Evolutionary conservation across 2,329 filamentous ascomycete species (phyloP).

Genomic region (Fusarium brevicatenulatum): DNA sequence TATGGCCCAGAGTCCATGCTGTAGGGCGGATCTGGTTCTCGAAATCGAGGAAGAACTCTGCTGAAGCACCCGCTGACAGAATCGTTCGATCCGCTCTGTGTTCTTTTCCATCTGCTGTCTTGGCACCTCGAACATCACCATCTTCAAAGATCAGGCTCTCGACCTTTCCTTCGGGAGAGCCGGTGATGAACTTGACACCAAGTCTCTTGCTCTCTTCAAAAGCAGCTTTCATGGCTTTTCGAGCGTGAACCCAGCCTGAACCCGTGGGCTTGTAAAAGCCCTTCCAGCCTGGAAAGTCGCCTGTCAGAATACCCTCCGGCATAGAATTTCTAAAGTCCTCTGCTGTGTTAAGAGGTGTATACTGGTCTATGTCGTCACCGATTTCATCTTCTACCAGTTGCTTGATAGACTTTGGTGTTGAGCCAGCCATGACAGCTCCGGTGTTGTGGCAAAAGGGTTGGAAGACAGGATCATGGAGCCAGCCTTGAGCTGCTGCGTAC

Average conservation of each 20-base stretch:
- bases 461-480: constrained; percentile 24
- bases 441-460: constrained; percentile 23
- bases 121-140: constrained; percentile 21
- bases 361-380: constrained; percentile 13
- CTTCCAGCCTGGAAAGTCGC: constrained; percentile 17
- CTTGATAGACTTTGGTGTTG: constrained; percentile 15
- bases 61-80: constrained; percentile 15
- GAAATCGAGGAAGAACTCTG: constrained; percentile 25
- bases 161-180: neutral
- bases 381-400: constrained; percentile 22
- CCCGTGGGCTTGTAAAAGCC: constrained; percentile 26
- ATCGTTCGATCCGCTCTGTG: constrained; percentile 15
- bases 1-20: constrained; percentile 22
- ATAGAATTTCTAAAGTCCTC: constrained; percentile 26
- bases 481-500: constrained; percentile 13
- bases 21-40: constrained; percentile 36
- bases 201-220: constrained; percentile 24
- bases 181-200: constrained; percentile 24
- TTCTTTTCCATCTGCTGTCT: constrained; percentile 8
- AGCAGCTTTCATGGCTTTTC: constrained; percentile 25
- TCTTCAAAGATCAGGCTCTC: neutral
- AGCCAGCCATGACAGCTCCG: constrained; percentile 19
- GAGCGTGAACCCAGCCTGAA: constrained; percentile 29
- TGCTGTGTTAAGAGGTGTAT: constrained; percentile 10
- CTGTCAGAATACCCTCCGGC: constrained; percentile 22